These are phyloP conservation scores for Cryphonectria carpinicola DNA, from an alignment of 2,329 filamentous ascomycete species.

Conservation along the genomic window DNA sequence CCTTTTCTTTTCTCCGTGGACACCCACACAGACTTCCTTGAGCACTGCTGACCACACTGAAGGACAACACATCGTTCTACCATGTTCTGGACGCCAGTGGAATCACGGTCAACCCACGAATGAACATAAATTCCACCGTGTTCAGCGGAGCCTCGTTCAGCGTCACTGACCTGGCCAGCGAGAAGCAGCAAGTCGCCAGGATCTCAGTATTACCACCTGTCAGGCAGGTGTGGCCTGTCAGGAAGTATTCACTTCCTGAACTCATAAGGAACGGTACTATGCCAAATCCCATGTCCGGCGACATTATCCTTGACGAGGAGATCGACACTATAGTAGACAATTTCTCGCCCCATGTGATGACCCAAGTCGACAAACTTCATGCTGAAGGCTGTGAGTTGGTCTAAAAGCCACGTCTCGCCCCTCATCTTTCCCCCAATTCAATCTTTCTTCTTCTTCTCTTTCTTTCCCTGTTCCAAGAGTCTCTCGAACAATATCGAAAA, in stretches of 20 bases:
- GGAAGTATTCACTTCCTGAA: conserved; percentile 27
- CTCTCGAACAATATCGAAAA: neutral
- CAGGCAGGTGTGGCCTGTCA: conserved; percentile 39
- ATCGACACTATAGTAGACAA: conserved; percentile 19
- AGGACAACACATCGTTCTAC: conserved; percentile 31
- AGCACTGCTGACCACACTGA: neutral
- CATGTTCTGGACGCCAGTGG: conserved; percentile 26
- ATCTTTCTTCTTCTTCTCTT: too few relatives aligned
- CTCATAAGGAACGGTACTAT: neutral
- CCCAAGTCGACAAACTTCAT: conserved; percentile 46
- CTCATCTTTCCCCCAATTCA: too few relatives aligned
- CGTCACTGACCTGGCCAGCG: conserved; percentile 14
- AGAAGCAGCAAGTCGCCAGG: conserved; percentile 27
- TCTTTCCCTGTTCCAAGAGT: neutral
- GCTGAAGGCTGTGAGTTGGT: conserved; percentile 38
- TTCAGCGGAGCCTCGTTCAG: conserved; percentile 34
- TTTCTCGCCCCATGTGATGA: conserved; percentile 37
- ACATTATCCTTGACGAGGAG: neutral
- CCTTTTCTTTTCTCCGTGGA: neutral
- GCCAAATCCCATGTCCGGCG: neutral
- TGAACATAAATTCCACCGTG: conserved; percentile 31
- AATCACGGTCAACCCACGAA: conserved; percentile 28
- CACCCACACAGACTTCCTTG: neutral
- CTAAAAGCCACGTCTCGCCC: too few relatives aligned
- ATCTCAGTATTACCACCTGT: conserved; percentile 34